Evolutionary conservation across 257 asterid genomes (phyloP), one percentile per base, ranked within the genome.

Genomic region (Lycium ferocissimum): DNA sequence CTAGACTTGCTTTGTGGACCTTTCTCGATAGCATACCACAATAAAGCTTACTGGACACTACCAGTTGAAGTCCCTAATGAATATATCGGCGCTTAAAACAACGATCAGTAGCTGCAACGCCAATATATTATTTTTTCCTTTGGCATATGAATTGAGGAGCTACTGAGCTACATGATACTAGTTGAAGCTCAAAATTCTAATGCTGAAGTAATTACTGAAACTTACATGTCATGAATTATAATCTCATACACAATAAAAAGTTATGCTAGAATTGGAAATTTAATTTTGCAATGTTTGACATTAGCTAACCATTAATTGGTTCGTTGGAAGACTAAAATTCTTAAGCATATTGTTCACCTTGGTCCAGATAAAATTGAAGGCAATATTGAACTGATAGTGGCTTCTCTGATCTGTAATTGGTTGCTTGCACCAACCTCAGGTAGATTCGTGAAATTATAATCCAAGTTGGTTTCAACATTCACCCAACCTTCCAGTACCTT

Each of bases 401-500:
- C 63, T 70, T 71, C 45, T 47, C 15, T n/a, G n/a, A n/a, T 35
- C 49, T 62, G 37, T n/a, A n/a, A n/a, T 43, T 49, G 13, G 63
- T 47, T 63, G 2, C 5, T 5, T 0, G 53, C 26, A 9, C 40
- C 49, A 15, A 20, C 13, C 17, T 22, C 33, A 4, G 79, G 66
- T 65, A 79, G 5, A 2, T 18, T 26, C 9, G 62, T 12, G 15
- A 71, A 85, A 45, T n/a, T 9, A 14, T 43, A 83, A 83, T 83
- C 86, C 40, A 78, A 53, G 66, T 58, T 49, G 7, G 71, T 49
- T 59, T 87, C 85, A 38, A 69, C 73, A 17, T 56, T 71, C 17
- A 83, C 67, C n/a, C 62, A 65, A 14, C 85, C 88, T 15, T 88
- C 87, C 26, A 88, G 47, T 2, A 56, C 86, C 81, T 88, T 85